A percentile compares a stretch with the other conserved stretches of the same genome.
phyloP scores from a whole-genome alignment of 108 stramenopile genomes.

The Fistulifera pelliculosa region DNA sequence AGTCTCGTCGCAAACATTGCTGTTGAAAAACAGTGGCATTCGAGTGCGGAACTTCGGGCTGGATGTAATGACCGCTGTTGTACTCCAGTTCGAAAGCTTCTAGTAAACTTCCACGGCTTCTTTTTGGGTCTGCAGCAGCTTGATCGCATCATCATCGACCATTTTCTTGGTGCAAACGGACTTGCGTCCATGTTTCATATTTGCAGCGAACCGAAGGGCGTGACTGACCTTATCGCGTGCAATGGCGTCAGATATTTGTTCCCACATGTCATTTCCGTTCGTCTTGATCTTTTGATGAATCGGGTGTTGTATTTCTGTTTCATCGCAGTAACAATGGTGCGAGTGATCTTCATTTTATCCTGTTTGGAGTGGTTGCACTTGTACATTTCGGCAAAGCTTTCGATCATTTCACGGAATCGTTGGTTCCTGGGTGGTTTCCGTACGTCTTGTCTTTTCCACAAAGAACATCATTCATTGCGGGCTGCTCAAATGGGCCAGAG shows the following conservation, averaged over 20 bases:
- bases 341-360: conserved; percentile 40
- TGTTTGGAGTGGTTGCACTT: conserved; percentile 25
- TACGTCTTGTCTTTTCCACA: conserved; percentile 34
- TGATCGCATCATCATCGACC: no score
- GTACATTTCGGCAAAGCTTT: conserved; percentile 9
- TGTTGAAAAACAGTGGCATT: no score
- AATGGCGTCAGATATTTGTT: conserved; percentile 28
- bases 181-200: neutral
- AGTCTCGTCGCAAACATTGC: no score
- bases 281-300: conserved; percentile 24
- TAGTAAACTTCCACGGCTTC: no score
- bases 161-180: no score
- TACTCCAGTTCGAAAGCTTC: no score
- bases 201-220: conserved; percentile 28
- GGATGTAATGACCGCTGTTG: neutral
- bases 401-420: conserved; percentile 18
- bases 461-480: conserved; percentile 9
- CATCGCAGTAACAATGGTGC: conserved; percentile 22
- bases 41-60: neutral
- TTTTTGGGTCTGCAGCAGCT: no score
- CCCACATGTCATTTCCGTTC: conserved; percentile 18
- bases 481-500: neutral
- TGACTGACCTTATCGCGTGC: conserved; percentile 42
- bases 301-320: conserved; percentile 12
- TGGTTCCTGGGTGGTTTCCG: conserved; percentile 27